Conservation (phyloP, 140 eudicot species). For the Erigeron philadelphicus region DNA sequence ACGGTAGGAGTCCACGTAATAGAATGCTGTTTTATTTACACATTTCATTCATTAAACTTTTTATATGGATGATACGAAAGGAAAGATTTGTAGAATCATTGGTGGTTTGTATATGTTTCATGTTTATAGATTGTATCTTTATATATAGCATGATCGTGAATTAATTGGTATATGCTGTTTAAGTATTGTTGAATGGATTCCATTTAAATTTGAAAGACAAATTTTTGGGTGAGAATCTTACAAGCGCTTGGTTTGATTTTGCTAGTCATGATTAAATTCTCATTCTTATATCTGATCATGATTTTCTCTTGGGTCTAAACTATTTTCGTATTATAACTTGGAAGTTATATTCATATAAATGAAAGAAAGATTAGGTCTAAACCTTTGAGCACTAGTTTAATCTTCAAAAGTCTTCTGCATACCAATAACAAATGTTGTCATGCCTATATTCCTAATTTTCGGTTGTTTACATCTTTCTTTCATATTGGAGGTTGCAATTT, state of each 20-base stretch:
- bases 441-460: too few species aligned
- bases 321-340: background rate
- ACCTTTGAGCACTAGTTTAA: too few species aligned
- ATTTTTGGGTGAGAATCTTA: background rate
- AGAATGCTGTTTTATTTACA: conserved; percentile 18
- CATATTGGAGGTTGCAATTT: too few species aligned
- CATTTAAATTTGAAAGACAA: background rate
- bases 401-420: too few species aligned
- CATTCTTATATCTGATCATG: conserved; percentile 4
- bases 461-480: too few species aligned
- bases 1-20: background rate
- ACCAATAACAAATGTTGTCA: too few species aligned
- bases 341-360: conserved; percentile 5
- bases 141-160: conserved; percentile 1
- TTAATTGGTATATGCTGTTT: background rate
- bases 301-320: conserved; percentile 2
- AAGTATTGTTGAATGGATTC: conserved; percentile 7
- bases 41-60: conserved; percentile 10
- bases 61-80: background rate
- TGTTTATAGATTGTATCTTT: conserved; percentile 9
- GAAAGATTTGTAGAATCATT: background rate
- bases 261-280: conserved; percentile 4
- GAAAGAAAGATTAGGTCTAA: background rate
- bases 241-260: conserved; percentile 6
- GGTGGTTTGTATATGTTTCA: conserved; percentile 19